Base-by-base conservation (phyloP, 2,329 filamentous ascomycete genomes). In the Raffaelea deltoideospora region DNA sequence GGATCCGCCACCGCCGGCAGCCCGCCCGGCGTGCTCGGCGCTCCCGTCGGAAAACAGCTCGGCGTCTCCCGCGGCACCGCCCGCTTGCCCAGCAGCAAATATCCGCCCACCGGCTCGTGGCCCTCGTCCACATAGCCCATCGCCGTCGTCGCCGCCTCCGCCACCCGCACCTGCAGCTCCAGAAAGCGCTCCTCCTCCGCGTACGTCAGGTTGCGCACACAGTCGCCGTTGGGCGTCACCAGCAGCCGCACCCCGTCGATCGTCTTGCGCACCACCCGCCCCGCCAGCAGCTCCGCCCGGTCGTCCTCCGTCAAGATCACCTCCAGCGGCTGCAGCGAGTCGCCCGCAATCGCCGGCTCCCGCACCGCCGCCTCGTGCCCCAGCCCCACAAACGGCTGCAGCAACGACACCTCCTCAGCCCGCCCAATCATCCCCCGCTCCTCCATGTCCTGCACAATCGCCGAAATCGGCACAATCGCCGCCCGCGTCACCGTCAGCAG, bases 161-260 rank as follows among this genome's bases (percentile, higher is more conserved):
- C 65, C 31, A 83, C 58, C 7, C 59, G 58, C 33, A 65, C 60
- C 53, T 88, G 83, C 5, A 88, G 65, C 35, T 72, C 64, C 10
- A 88, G 60, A 45, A 80, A 87, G 5, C 69, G 67, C 24, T 76
- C 64, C 50, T 87, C 81, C 43, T 87, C 76, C 30, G 78, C 72
- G 4, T 67, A 58, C 1, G 67, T 75, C 37, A 90, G 57, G 40
- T 80, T 78, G 44, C 78, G 75, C n/a, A 88, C 64, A 50, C 79
- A 82, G 43, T 83, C 76, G 10, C 82, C 81, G 42, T 79, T 76
- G 0, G 81, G 79, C 0, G 81, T 86, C 36, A 87, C 72, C 45
- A 87, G 67, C 43, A 81, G 74, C 20, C 78, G 68, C 52, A 69
- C 67, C 38, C 73, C 75, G 42, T 79, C 75, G 2, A 74, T 61